These are phyloP conservation scores for Dioscorea zingiberensis DNA, from an alignment of 106 monocot species.

Conservation along the genomic window DNA sequence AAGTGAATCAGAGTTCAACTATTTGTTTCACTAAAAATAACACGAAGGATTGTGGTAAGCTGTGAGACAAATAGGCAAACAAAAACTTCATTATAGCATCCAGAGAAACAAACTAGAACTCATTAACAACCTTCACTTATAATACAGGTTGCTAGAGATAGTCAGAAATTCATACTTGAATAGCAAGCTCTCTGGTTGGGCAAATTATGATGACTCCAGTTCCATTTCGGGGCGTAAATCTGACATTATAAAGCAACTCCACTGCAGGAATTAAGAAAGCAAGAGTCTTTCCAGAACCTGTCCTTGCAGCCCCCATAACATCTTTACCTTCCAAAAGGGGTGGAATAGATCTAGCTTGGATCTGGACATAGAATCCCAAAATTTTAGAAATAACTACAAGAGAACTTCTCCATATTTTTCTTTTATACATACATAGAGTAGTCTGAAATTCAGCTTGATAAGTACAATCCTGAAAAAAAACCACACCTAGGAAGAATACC, in stretches of 20 bases:
- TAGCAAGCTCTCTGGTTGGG: slow-evolving; percentile 95
- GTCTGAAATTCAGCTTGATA: background rate
- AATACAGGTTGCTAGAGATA: background rate
- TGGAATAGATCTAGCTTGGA: slow-evolving; percentile 80
- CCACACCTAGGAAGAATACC: background rate
- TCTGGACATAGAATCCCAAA: slow-evolving; percentile 32
- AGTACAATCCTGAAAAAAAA: background rate
- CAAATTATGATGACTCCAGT: slow-evolving; percentile 79
- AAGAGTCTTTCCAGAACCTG: slow-evolving; percentile 89
- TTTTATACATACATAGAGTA: background rate
- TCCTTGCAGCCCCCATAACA: slow-evolving; percentile 88
- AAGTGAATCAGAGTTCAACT: too few species aligned
- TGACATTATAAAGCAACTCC: slow-evolving; percentile 56
- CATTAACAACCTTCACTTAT: too few species aligned
- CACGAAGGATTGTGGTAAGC: too few species aligned
- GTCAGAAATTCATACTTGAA: slow-evolving; percentile 43
- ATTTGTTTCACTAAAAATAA: too few species aligned
- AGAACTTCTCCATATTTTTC: background rate
- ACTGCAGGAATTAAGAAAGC: slow-evolving; percentile 89
- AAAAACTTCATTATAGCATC: too few species aligned
- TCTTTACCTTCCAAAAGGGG: slow-evolving; percentile 75
- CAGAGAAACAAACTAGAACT: too few species aligned
- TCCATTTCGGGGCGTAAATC: slow-evolving; percentile 69
- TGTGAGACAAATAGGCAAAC: too few species aligned
- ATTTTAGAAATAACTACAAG: background rate